phyloP scores from a whole-genome alignment of 208 protist species.

The Acanthamoeba sp. region DNA sequence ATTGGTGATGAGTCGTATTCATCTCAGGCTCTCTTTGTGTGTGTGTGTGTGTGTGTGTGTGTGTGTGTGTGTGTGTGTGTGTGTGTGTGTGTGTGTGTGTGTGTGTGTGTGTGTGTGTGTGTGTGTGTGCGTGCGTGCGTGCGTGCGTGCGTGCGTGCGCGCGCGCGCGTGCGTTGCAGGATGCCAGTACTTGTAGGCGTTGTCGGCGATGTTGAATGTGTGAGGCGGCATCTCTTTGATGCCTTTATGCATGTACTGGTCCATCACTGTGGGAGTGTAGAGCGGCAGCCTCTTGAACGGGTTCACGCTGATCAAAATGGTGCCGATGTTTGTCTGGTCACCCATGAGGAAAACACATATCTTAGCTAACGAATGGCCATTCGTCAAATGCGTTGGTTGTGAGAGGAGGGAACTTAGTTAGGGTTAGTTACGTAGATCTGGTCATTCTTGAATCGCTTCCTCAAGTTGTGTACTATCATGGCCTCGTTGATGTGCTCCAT shows the following conservation, averaged over 20 bases:
- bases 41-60: too few relatives aligned
- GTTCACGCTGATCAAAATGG: slow-evolving; percentile 88
- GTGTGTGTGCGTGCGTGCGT: too few relatives aligned
- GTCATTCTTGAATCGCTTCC: slow-evolving; percentile 69
- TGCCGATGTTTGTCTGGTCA: slow-evolving; percentile 86
- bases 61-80: too few relatives aligned
- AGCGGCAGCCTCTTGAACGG: slow-evolving; percentile 83
- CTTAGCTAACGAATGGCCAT: too few relatives aligned
- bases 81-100: too few relatives aligned
- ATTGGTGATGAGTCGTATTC: too few relatives aligned
- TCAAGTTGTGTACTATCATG: slow-evolving; percentile 87
- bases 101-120: too few relatives aligned
- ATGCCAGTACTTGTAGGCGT: too few relatives aligned
- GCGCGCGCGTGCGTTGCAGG: too few relatives aligned
- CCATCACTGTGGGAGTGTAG: slow-evolving; percentile 85
- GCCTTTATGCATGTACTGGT: slow-evolving; percentile 83
- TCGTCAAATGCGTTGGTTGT: neutral
- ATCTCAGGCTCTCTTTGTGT: too few relatives aligned
- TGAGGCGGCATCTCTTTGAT: slow-evolving; percentile 83
- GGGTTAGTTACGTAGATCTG: slow-evolving; percentile 87
- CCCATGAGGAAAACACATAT: neutral
- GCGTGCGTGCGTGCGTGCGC: too few relatives aligned
- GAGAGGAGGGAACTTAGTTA: neutral
- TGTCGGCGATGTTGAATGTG: slow-evolving; percentile 85
- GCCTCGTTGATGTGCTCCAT: slow-evolving; percentile 88